A percentile compares a stretch with the other conserved stretches of the same genome.
Evolutionary conservation across 2,329 filamentous ascomycete species (phyloP).

Genomic region (Aspergillus quadricinctus): DNA sequence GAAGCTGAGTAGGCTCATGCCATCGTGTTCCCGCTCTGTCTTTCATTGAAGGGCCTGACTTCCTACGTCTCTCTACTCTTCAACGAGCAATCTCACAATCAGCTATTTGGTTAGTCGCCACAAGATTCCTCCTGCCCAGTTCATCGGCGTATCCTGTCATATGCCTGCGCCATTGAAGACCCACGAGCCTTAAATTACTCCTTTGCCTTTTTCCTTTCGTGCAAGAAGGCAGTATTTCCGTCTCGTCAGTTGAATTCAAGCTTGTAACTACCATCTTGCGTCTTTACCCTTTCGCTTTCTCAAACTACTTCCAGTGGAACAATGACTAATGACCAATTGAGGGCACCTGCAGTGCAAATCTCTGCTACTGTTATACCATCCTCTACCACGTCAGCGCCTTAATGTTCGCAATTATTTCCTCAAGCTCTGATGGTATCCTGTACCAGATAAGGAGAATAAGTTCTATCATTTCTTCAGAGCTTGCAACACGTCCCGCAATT

Average conservation of each 20-base stretch:
- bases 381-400: background rate
- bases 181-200: background rate
- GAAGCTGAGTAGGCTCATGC: slow-evolving; percentile 11
- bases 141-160: background rate
- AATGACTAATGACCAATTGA: background rate
- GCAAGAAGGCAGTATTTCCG: background rate
- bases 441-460: background rate
- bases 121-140: background rate
- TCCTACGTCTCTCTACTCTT: background rate
- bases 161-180: background rate
- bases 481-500: background rate
- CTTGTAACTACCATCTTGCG: background rate
- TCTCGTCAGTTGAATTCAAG: background rate
- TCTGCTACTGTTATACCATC: background rate
- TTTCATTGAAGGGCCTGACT: background rate
- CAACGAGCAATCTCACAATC: background rate
- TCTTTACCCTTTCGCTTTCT: background rate
- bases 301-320: background rate
- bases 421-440: background rate
- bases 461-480: background rate
- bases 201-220: background rate
- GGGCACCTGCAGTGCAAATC: background rate
- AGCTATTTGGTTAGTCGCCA: background rate
- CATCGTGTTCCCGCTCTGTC: background rate
- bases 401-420: background rate